Percentiles rank a stretch among this genome's conserved stretches.
These are phyloP conservation scores for Ceriops zippeliana DNA, from an alignment of 345 rosid genomes.

Conservation along the genomic window DNA sequence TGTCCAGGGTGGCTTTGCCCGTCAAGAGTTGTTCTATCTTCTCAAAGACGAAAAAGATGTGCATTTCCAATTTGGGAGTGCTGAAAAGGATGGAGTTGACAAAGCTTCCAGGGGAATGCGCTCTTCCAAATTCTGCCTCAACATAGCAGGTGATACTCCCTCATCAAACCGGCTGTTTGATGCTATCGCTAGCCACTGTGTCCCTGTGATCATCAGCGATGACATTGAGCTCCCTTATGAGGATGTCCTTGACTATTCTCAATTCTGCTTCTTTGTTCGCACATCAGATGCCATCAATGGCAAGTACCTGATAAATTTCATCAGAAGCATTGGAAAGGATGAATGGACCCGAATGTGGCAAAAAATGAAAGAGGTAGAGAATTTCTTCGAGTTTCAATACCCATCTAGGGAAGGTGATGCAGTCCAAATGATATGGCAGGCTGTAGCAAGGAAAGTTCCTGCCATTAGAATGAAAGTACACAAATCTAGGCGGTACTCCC, in stretches of 20 bases:
- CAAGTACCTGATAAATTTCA: constrained; percentile 56
- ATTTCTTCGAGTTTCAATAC: constrained; percentile 51
- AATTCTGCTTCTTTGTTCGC: constrained; percentile 80
- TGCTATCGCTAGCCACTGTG: constrained; percentile 89
- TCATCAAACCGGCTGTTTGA: constrained; percentile 93
- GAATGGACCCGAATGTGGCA: constrained; percentile 78
- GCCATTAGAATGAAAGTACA: constrained; percentile 55
- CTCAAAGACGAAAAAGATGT: constrained; percentile 78
- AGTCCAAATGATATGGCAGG: constrained; percentile 94
- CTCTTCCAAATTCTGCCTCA: constrained; percentile 84
- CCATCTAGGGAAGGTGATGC: constrained; percentile 65
- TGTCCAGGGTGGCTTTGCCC: constrained; percentile 70
- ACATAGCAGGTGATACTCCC: constrained; percentile 96
- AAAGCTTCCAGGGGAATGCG: constrained; percentile 79
- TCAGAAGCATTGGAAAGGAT: constrained; percentile 55
- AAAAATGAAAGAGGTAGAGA: constrained; percentile 56
- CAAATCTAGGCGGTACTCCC: constrained; percentile 53
- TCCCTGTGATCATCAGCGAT: constrained; percentile 87
- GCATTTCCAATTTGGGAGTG: constrained; percentile 81
- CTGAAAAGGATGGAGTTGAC: constrained; percentile 53
- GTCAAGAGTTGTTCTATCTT: constrained; percentile 74
- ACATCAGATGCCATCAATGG: constrained; percentile 72
- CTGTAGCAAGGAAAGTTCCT: constrained; percentile 71
- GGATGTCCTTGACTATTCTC: constrained; percentile 78
- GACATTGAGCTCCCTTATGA: constrained; percentile 91